Conservation (phyloP, 768 basidiomycete species). For the Boletus edulis region DNA sequence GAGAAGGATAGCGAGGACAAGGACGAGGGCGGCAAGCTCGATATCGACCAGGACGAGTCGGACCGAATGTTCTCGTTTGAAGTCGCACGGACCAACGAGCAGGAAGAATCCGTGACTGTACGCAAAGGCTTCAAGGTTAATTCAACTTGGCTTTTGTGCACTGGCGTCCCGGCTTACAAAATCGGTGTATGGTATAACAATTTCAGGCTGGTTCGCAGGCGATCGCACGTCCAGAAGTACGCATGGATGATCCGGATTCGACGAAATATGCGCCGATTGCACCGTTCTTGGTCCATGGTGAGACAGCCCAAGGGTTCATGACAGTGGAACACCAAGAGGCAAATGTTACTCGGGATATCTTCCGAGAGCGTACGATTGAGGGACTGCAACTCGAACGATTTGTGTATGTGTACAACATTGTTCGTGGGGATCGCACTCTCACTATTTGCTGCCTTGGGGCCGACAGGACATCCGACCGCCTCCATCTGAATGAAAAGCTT, state of each 20-base stretch:
- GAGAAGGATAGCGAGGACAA: neutral
- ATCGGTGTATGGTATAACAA: too few relatives aligned
- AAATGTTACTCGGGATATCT: neutral
- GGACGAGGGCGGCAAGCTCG: slow-evolving; percentile 21
- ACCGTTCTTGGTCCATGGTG: slow-evolving; percentile 38
- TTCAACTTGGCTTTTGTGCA: neutral
- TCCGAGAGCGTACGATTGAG: neutral
- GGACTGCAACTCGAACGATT: too few relatives aligned
- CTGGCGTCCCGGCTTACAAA: neutral
- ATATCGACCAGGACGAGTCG: slow-evolving; percentile 40
- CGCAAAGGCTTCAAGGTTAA: slow-evolving; percentile 46
- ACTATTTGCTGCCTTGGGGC: too few relatives aligned
- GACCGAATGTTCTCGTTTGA: slow-evolving; percentile 54
- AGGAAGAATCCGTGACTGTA: slow-evolving; percentile 44
- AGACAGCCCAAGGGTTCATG: slow-evolving; percentile 41
- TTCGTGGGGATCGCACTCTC: too few relatives aligned
- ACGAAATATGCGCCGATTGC: slow-evolving; percentile 4
- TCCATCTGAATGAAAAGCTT: too few relatives aligned
- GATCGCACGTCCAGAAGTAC: slow-evolving; percentile 10
- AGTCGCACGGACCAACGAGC: slow-evolving; percentile 44
- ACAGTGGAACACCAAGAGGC: slow-evolving; percentile 27
- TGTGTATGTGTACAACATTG: too few relatives aligned
- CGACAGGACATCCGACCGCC: too few relatives aligned
- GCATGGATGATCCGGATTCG: slow-evolving; percentile 1
- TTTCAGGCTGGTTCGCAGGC: slow-evolving; percentile 10